These are phyloP conservation scores for Trichoderma aggressivum DNA, from an alignment of 2,329 filamentous ascomycete genomes.

Conservation along the genomic window DNA sequence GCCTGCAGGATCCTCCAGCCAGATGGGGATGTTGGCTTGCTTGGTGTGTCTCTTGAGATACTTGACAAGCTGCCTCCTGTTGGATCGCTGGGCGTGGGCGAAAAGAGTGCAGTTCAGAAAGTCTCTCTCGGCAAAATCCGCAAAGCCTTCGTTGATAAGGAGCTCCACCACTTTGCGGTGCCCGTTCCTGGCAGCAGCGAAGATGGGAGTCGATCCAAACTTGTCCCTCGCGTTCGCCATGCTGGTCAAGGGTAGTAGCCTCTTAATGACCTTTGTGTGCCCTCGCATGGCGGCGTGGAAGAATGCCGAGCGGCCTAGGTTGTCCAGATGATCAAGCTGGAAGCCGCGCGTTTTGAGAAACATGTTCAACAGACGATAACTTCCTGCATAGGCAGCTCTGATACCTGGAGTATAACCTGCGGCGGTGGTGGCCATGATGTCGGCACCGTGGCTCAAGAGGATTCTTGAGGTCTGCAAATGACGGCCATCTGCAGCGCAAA, in stretches of 20 bases:
- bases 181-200: conserved; percentile 17
- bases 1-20: conserved; percentile 4
- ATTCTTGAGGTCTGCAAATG: conserved; percentile 1
- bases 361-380: background rate
- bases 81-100: background rate
- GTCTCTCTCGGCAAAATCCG: conserved; percentile 8
- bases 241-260: background rate
- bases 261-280: background rate
- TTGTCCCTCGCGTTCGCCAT: background rate
- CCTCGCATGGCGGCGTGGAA: conserved; percentile 19
- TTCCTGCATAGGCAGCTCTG: conserved; percentile 13
- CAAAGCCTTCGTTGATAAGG: background rate
- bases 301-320: conserved; percentile 8
- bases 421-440: background rate
- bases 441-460: conserved; percentile 15
- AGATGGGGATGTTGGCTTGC: background rate
- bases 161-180: conserved; percentile 6
- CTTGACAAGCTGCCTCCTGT: background rate
- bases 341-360: conserved; percentile 1
- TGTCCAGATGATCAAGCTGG: conserved; percentile 6
- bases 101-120: conserved; percentile 6
- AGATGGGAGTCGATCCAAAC: conserved; percentile 17
- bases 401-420: conserved; percentile 7
- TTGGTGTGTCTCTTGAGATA: background rate
- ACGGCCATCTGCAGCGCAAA: conserved; percentile 6